phyloP scores from a whole-genome alignment of 108 stramenopile genomes.

The Stephanodiscus minutulus region DNA sequence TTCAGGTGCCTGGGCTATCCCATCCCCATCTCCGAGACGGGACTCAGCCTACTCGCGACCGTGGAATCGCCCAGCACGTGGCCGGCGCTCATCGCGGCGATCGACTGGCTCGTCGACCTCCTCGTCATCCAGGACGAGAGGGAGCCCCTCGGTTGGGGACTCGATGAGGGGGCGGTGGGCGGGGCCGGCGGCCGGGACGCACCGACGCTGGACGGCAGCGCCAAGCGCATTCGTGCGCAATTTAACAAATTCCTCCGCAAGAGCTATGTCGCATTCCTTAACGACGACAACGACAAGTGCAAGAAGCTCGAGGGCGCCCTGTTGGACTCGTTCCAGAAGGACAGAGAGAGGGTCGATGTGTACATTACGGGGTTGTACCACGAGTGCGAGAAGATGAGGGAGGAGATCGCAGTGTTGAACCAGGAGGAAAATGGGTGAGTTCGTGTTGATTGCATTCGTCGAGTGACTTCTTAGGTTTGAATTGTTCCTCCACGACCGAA shows the following conservation, averaged over 20 bases:
- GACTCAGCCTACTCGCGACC: conserved; percentile 92
- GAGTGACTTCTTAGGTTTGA: background rate
- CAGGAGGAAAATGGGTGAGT: conserved; percentile 72
- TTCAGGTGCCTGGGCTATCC: conserved; percentile 95
- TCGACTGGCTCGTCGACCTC: conserved; percentile 95
- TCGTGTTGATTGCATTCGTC: background rate
- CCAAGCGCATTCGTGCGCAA: conserved; percentile 59
- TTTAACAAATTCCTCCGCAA: conserved; percentile 85
- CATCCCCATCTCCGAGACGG: conserved; percentile 87
- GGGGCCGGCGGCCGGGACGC: conserved; percentile 23
- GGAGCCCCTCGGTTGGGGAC: conserved; percentile 41
- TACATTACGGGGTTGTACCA: conserved; percentile 72
- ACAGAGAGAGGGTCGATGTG: conserved; percentile 62
- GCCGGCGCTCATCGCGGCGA: conserved; percentile 94
- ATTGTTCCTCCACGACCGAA: background rate
- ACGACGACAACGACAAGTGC: conserved; percentile 77
- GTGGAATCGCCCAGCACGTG: conserved; percentile 98
- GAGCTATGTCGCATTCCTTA: conserved; percentile 86
- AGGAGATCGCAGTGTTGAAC: conserved; percentile 61
- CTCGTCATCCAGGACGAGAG: conserved; percentile 37
- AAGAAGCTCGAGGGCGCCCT: conserved; percentile 70
- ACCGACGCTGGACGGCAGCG: conserved; percentile 61
- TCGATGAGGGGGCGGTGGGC: conserved; percentile 35
- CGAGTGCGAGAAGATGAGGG: conserved; percentile 61
- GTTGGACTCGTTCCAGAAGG: conserved; percentile 70